These are phyloP conservation scores for Gymnopilus junonius DNA, from an alignment of 768 basidiomycete species.

Conservation along the genomic window DNA sequence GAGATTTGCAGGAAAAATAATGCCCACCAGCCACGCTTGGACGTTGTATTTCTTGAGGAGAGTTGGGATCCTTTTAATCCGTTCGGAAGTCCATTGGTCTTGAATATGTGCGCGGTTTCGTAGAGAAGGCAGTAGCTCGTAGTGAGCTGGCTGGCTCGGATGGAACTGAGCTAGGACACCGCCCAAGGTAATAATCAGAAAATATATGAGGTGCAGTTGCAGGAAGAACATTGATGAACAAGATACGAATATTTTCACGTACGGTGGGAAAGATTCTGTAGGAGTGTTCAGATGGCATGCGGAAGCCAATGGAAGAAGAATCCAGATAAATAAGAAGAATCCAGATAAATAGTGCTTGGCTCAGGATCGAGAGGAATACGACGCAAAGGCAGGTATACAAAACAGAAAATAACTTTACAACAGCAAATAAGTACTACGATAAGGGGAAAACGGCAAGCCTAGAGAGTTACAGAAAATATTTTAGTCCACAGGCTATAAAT, in stretches of 20 bases:
- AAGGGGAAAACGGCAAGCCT: not conserved
- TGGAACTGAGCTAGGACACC: constrained; percentile 25
- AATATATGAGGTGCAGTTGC: not conserved
- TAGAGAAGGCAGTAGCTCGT: constrained; percentile 40
- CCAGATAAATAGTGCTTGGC: not conserved
- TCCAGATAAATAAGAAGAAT: not conserved
- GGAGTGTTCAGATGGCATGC: not conserved
- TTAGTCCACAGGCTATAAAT: constrained; percentile 6
- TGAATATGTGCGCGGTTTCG: constrained; percentile 44
- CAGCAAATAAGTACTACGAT: constrained; percentile 4
- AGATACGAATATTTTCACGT: not conserved
- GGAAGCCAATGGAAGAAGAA: not conserved
- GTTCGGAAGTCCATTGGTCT: constrained; percentile 44
- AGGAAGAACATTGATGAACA: not conserved
- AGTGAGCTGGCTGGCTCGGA: constrained; percentile 35
- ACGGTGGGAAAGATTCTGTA: not conserved
- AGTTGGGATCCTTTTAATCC: constrained; percentile 44
- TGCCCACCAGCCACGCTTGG: constrained; percentile 45
- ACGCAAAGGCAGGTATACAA: not conserved
- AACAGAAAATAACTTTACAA: not conserved
- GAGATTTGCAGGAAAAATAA: not conserved
- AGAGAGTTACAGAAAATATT: constrained; percentile 2
- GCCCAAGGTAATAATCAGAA: not conserved
- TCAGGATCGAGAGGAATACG: not conserved
- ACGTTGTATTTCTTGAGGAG: constrained; percentile 47